Percentiles rank a stretch among this genome's conserved stretches.
Evolutionary conservation across 73 alveolate genomes (phyloP).

Genomic region (Tetrahymena thermophila): DNA sequence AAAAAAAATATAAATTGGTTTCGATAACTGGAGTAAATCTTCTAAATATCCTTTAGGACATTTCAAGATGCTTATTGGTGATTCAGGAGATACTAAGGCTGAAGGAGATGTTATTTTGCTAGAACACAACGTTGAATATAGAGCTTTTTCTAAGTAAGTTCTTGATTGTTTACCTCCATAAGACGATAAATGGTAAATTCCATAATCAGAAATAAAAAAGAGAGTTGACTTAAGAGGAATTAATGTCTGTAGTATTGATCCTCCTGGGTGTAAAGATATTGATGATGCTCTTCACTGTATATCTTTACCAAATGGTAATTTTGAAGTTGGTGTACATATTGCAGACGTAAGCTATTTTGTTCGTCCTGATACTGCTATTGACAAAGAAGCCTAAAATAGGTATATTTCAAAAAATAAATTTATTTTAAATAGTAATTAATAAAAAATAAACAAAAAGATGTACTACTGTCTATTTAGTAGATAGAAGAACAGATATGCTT

Average conservation of each 20-base stretch:
- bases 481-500: constrained; percentile 96
- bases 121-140: constrained; percentile 91
- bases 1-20: constrained; percentile 24
- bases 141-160: constrained; percentile 88
- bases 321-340: constrained; percentile 98
- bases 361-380: constrained; percentile 84
- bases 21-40: constrained; percentile 32
- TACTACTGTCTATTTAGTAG: constrained; percentile 96
- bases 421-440: too few relatives aligned
- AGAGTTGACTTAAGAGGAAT: constrained; percentile 88
- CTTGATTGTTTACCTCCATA: constrained; percentile 75
- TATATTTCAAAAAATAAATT: not conserved
- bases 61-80: constrained; percentile 83
- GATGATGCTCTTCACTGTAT: constrained; percentile 98
- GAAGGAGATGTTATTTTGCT: constrained; percentile 90
- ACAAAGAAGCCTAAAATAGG: constrained; percentile 87
- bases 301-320: constrained; percentile 78
- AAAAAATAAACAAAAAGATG: constrained; percentile 52
- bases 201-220: constrained; percentile 77
- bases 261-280: constrained; percentile 98
- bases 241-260: constrained; percentile 90
- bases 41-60: constrained; percentile 62
- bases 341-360: constrained; percentile 99
- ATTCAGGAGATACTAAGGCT: constrained; percentile 71
- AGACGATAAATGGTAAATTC: constrained; percentile 71